Conservation (phyloP, 345 rosid genomes). For the Dimocarpus longan region DNA sequence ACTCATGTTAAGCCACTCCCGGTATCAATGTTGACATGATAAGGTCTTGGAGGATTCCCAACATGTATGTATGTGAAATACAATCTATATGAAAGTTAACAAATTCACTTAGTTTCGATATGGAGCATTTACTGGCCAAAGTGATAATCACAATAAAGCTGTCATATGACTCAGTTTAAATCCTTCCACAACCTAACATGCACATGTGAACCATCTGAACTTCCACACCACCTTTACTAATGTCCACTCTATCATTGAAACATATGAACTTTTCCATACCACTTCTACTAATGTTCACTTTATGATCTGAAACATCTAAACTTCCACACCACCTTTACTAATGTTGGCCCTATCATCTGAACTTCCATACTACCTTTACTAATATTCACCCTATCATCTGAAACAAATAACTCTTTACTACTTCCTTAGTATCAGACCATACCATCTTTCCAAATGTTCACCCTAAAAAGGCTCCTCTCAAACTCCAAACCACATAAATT, state of each 20-base stretch:
- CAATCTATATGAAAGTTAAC: slow-evolving; percentile 43
- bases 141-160: slow-evolving; percentile 2
- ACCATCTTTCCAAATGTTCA: too few species aligned
- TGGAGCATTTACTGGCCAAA: neutral
- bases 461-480: neutral
- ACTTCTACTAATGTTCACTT: too few species aligned
- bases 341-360: too few species aligned
- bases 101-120: slow-evolving; percentile 11
- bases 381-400: too few species aligned
- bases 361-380: too few species aligned
- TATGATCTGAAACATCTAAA: too few species aligned
- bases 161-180: neutral
- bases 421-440: too few species aligned
- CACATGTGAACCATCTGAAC: neutral
- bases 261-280: too few species aligned
- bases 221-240: too few species aligned
- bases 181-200: neutral
- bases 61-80: slow-evolving; percentile 73
- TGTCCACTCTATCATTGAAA: too few species aligned
- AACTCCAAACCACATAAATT: neutral
- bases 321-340: too few species aligned
- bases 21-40: slow-evolving; percentile 86
- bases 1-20: slow-evolving; percentile 97
- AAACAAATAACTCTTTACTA: too few species aligned
- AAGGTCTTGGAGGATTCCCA: slow-evolving; percentile 67